Evolutionary conservation across 2,329 filamentous ascomycete genomes (phyloP).

Genomic region (Lachnellula subtilissima): DNA sequence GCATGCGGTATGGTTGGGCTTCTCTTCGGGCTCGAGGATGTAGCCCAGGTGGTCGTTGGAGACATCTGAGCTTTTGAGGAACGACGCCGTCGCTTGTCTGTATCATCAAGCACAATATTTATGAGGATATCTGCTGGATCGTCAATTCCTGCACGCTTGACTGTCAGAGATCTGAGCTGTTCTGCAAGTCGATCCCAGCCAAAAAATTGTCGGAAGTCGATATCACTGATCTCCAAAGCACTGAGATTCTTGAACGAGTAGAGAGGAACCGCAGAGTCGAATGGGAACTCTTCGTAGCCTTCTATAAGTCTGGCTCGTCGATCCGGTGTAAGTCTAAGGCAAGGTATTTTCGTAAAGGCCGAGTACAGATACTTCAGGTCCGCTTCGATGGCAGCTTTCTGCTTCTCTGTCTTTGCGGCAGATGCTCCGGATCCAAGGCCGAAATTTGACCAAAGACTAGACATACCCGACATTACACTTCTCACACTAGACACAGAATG

Average conservation of each 20-base stretch:
- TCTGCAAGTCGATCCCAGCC: constrained; percentile 95
- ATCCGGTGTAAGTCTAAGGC: constrained; percentile 83
- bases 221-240: constrained; percentile 86
- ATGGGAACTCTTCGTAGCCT: constrained; percentile 96
- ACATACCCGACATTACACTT: constrained; percentile 97
- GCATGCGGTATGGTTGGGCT: constrained; percentile 60
- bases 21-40: constrained; percentile 51
- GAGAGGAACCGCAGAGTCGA: constrained; percentile 94
- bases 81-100: constrained; percentile 83
- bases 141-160: constrained; percentile 83
- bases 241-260: constrained; percentile 96
- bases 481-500: constrained; percentile 94
- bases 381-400: constrained; percentile 76
- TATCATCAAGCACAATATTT: constrained; percentile 92
- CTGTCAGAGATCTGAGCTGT: constrained; percentile 80
- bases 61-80: constrained; percentile 83
- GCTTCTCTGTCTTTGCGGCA: constrained; percentile 78
- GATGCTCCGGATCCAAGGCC: constrained; percentile 76
- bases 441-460: constrained; percentile 83
- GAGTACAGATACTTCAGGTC: constrained; percentile 97
- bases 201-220: constrained; percentile 95
- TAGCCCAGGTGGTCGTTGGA: constrained; percentile 65
- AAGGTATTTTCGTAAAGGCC: constrained; percentile 96
- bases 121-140: constrained; percentile 87
- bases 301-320: constrained; percentile 84